phyloP scores from a whole-genome alignment of 495 filamentous ascomycete species.

The Xylaria sp. region DNA sequence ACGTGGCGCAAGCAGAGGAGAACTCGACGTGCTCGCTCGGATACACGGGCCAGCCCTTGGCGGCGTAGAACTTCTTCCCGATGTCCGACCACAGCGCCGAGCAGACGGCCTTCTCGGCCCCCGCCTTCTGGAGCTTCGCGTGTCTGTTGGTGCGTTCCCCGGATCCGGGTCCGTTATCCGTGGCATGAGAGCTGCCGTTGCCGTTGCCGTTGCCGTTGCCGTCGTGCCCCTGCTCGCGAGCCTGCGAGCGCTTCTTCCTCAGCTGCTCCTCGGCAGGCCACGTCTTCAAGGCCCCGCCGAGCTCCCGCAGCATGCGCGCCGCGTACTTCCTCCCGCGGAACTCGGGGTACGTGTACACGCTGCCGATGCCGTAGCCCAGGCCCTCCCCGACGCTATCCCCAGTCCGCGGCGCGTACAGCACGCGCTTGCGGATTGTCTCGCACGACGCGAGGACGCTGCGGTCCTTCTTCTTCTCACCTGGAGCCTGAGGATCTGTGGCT shows the following conservation, averaged over 20 bases:
- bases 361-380: slow-evolving; percentile 80
- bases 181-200: neutral
- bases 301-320: slow-evolving; percentile 61
- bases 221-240: neutral
- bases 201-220: too few relatives aligned
- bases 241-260: neutral
- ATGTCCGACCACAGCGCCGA: slow-evolving; percentile 93
- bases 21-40: slow-evolving; percentile 74
- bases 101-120: slow-evolving; percentile 58
- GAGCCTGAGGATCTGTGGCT: neutral
- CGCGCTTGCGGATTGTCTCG: slow-evolving; percentile 82
- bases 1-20: slow-evolving; percentile 33
- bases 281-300: slow-evolving; percentile 44
- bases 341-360: slow-evolving; percentile 80
- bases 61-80: slow-evolving; percentile 89
- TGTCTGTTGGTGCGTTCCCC: neutral
- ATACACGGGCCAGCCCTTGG: slow-evolving; percentile 80
- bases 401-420: slow-evolving; percentile 53
- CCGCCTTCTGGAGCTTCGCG: slow-evolving; percentile 34
- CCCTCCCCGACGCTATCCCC: slow-evolving; percentile 62
- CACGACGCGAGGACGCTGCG: slow-evolving; percentile 79
- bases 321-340: slow-evolving; percentile 82
- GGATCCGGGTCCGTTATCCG: neutral
- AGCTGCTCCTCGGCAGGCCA: slow-evolving; percentile 42
- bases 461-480: slow-evolving; percentile 36